These are phyloP conservation scores for Solanum rostratum DNA, from an alignment of 257 asterid genomes.

Conservation along the genomic window DNA sequence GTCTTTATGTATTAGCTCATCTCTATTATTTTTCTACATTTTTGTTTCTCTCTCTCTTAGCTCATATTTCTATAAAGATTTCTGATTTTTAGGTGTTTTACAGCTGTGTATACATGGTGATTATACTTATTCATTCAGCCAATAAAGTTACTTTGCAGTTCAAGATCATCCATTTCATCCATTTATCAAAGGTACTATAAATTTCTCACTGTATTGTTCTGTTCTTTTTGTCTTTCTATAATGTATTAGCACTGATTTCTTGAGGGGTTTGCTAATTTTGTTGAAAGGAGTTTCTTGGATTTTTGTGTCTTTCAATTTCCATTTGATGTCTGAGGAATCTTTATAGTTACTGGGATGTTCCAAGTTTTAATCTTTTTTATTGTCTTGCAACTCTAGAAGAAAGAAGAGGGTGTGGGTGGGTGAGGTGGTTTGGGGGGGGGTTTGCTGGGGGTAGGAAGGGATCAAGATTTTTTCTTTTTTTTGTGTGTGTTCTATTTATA, in stretches of 20 bases:
- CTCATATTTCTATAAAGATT: not conserved
- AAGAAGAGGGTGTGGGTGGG: not conserved
- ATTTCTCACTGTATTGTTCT: not conserved
- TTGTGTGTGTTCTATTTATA: not conserved
- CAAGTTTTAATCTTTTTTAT: not conserved
- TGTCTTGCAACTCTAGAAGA: not conserved
- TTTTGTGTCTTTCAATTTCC: not conserved
- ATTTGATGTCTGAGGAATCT: not conserved
- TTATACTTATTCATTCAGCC: slow-evolving; percentile 7
- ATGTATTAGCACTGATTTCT: not conserved
- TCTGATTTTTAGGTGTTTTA: not conserved
- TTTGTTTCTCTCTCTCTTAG: not conserved
- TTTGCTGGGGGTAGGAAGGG: not conserved
- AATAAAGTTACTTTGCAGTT: not conserved
- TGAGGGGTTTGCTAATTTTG: not conserved
- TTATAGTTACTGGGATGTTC: not conserved
- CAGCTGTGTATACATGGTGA: not conserved
- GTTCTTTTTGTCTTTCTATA: not conserved
- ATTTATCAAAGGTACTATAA: slow-evolving; percentile 7
- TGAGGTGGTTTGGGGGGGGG: not conserved
- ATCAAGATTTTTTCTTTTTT: not conserved
- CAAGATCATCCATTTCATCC: slow-evolving; percentile 6
- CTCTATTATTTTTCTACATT: not conserved
- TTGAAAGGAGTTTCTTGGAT: not conserved
- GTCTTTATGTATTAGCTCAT: slow-evolving; percentile 1